Base-by-base conservation (phyloP, 176 grass and related monocot genomes). In the Lolium multiflorum region DNA sequence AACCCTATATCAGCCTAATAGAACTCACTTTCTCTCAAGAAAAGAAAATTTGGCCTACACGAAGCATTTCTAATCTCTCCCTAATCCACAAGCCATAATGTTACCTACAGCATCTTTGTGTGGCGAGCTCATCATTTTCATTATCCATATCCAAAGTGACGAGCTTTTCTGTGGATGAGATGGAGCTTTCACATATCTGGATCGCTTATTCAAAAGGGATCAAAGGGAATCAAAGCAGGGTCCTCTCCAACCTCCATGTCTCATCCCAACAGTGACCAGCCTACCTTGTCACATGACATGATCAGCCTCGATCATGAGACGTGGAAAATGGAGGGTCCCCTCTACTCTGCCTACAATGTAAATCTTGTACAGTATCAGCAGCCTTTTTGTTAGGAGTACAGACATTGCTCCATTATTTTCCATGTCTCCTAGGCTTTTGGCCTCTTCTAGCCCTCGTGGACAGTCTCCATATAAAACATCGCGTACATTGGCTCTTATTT, bases 351-450 rank as follows among this genome's bases (percentile, higher is more conserved):
- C 16, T 71, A 57, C 59, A 47, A 76, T 76, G 49, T 61, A 35
- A 35, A 81, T 24, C 49, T 69, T 85, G 77, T 55, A 37, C 69
- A n/a, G 59, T 81, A 24, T 50, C 44, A 59, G 60, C 83, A 81
- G 82, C 82, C 71, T 89, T 89, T 85, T 51, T 76, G 55, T 20
- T 57, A 57, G 52, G 59, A 70, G 51, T 62, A 65, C 83, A 86
- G 68, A 26, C 78, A 77, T 62, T 82, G 77, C 51, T 77, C 70
- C 78, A 82, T 86, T 86, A 86, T 62, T 70, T 62, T 81, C 14
- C 11, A 4, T 55, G 52, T 74, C 77, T 75, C 88, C 68, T 57
- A 84, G 35, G 66, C 82, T 71, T 15, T 26, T 31, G 79, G 71
- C 35, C 49, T 77, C 71, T 59, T 82, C 16, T 51, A 44, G 46